phyloP scores from a whole-genome alignment of 169 alveolate genomes.

The Sarcocystis neurona region DNA sequence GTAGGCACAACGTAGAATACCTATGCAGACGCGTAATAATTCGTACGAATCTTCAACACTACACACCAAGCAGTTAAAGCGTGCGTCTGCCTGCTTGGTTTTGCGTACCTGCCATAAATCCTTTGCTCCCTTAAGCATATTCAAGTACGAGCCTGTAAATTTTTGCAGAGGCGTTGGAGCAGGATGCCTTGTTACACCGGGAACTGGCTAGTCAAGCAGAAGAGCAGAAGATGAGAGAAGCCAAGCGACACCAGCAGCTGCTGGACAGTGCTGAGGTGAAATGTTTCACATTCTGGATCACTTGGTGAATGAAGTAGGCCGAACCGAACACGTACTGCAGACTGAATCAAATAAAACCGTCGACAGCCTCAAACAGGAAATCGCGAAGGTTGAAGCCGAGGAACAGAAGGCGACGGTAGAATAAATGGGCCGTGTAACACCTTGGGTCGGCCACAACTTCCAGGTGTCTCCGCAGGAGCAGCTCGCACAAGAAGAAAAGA shows the following conservation, averaged over 20 bases:
- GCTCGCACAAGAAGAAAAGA: neutral
- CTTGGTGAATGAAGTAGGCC: neutral
- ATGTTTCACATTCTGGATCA: neutral
- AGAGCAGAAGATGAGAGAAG: too few relatives aligned
- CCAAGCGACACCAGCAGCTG: too few relatives aligned
- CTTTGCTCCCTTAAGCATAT: too few relatives aligned
- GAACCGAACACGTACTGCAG: neutral
- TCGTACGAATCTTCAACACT: too few relatives aligned
- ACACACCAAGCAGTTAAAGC: too few relatives aligned
- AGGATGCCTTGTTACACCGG: too few relatives aligned
- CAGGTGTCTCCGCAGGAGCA: neutral
- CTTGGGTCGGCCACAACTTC: neutral
- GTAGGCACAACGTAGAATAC: too few relatives aligned
- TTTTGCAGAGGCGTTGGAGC: neutral
- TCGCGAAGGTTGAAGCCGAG: neutral
- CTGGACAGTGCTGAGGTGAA: too few relatives aligned
- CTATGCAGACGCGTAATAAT: too few relatives aligned
- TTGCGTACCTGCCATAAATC: too few relatives aligned
- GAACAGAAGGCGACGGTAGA: neutral
- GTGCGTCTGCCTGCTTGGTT: too few relatives aligned
- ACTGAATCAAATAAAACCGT: neutral
- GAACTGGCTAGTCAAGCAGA: too few relatives aligned
- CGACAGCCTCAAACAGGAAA: neutral
- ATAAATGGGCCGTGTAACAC: neutral
- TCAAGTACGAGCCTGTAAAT: neutral